Evolutionary conservation across 208 protist genomes (phyloP), one percentile per base, ranked within the genome.

Genomic region (Sergeia podlipaevii): DNA sequence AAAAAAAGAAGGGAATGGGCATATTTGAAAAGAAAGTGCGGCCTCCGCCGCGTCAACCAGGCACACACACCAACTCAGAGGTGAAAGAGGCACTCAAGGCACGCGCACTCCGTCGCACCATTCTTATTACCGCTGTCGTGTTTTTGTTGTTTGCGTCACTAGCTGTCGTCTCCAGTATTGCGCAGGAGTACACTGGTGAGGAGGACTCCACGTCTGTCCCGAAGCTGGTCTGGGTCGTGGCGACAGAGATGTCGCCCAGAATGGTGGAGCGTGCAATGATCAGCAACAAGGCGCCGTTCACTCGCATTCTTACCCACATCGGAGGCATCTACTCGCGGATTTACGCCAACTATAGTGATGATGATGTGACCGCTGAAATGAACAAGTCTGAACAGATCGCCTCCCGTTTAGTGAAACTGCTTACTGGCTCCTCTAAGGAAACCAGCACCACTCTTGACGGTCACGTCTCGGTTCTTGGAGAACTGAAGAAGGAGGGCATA

Each of bases 271-370:
- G 55, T 24, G 66, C 80, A 20, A 67, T 82, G 56, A 43, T 18
- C 15, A 77, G 72, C 73, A 84, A 82, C 61, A 86, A 85, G 73
- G 69, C 80, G 0, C 77, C 85, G 0, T 87, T 87, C 65, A 60
- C 74, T 13, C 61, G 65, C 18, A 49, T 84, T 4, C 51, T 92
- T 30, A 66, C 45, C 24, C 30, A 46, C 15, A 28, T 45, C n/a
- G 73, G 77, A 18, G 80, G 74, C 18, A 21, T 58, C 18, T 75
- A 78, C 43, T 48, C 46, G 36, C 33, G 50, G 26, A 10, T 88
- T 20, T 26, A 33, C 10, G 53, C 69, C 34, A 38, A 27, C 17
- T 30, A 41, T 18, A 44, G 20, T 4, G 32, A 30, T 0, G 48
- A 47, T 6, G 6, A 36, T 10, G 28, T 6, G 10, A 10, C 6